These are phyloP conservation scores for Ambrosia hybrid DNA, from an alignment of 140 eudicot species.

Conservation along the genomic window DNA sequence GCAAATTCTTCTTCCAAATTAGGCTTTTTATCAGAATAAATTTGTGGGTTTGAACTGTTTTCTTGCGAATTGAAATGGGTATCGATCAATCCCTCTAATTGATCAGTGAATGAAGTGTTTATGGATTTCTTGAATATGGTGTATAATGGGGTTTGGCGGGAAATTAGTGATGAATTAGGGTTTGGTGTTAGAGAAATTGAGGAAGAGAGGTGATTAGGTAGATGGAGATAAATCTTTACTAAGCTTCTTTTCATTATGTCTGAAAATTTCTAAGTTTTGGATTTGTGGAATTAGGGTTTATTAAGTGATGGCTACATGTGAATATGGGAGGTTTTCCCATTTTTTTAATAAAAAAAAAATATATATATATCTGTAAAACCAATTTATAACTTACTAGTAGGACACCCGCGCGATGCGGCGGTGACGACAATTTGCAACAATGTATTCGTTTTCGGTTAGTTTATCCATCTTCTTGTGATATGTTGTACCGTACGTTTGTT, in stretches of 20 bases:
- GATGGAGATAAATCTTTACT: slow-evolving; percentile 30
- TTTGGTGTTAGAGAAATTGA: slow-evolving; percentile 6
- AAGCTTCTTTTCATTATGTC: slow-evolving; percentile 43
- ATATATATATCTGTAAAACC: no score
- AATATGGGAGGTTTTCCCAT: neutral
- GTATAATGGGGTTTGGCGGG: slow-evolving; percentile 27
- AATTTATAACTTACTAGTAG: no score
- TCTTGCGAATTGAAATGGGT: slow-evolving; percentile 31
- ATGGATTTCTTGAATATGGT: slow-evolving; percentile 32
- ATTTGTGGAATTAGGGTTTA: slow-evolving; percentile 30
- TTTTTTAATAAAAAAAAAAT: no score
- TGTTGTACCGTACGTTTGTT: no score
- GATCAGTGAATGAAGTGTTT: slow-evolving; percentile 43
- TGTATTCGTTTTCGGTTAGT: no score
- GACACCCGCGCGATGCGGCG: no score
- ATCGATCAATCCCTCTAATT: slow-evolving; percentile 46
- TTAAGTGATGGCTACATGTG: neutral
- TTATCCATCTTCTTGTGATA: no score
- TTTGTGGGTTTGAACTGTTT: slow-evolving; percentile 16
- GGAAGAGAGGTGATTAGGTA: slow-evolving; percentile 25
- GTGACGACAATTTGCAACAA: no score
- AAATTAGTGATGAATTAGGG: slow-evolving; percentile 22
- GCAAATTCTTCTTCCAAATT: slow-evolving; percentile 44
- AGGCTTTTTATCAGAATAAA: slow-evolving; percentile 4
- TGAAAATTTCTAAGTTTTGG: slow-evolving; percentile 7